Evolutionary conservation across 1,139 yeast species (phyloP).

Genomic region (Zygoascus sp.): DNA sequence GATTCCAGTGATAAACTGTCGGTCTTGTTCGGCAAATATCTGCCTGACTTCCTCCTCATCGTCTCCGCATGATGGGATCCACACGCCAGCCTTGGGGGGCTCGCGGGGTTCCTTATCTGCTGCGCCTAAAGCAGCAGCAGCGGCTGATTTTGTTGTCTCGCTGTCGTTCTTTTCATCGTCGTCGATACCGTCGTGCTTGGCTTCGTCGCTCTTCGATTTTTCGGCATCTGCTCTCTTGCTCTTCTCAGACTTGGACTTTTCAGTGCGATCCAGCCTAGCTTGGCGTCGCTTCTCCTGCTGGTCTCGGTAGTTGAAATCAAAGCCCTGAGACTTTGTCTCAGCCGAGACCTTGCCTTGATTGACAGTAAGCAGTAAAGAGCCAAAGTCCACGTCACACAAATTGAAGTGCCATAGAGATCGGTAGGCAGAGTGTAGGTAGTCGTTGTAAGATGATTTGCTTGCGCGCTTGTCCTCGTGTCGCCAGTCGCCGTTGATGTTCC

Average conservation of each 20-base stretch:
- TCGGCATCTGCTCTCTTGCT: conserved; percentile 9
- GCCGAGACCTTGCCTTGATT: conserved; percentile 42
- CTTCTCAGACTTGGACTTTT: conserved; percentile 7
- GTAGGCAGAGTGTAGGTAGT: conserved; percentile 57
- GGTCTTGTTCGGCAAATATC: conserved; percentile 34
- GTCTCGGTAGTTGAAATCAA: conserved; percentile 45
- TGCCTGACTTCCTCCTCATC: conserved; percentile 32
- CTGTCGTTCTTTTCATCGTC: conserved; percentile 1
- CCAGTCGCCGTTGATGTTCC: not conserved
- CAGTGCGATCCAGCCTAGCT: not conserved
- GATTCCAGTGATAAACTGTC: conserved; percentile 31
- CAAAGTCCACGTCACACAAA: conserved; percentile 55
- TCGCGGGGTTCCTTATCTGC: not conserved
- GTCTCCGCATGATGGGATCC: conserved; percentile 37
- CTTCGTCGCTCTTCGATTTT: conserved; percentile 5
- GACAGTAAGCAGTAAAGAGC: conserved; percentile 40
- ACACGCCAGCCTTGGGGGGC: conserved; percentile 34
- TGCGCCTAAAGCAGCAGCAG: no score
- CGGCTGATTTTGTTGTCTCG: no score
- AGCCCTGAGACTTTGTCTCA: conserved; percentile 45
- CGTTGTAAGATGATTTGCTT: conserved; percentile 25
- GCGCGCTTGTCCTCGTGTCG: not conserved
- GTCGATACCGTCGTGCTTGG: conserved; percentile 2
- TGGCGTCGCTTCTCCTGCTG: not conserved
- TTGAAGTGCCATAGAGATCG: conserved; percentile 77